These are phyloP conservation scores for Ogataea ganodermae DNA, from an alignment of 805 yeast genomes.

Conservation along the genomic window DNA sequence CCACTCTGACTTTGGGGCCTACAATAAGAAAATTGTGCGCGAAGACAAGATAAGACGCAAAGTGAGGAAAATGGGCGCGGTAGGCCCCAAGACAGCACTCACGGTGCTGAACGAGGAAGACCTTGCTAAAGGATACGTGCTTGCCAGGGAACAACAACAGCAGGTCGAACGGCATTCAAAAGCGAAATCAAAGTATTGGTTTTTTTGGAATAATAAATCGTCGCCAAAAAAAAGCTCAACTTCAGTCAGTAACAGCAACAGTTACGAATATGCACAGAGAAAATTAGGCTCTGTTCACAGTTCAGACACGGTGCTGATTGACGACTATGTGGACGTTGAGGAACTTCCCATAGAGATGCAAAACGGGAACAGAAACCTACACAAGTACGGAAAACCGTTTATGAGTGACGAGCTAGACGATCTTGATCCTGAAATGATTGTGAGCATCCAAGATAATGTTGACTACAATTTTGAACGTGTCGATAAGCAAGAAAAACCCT, in stretches of 20 bases:
- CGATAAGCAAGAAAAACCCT: not conserved
- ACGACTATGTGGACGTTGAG: constrained; percentile 31
- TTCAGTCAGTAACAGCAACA: not conserved
- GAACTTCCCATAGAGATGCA: constrained; percentile 35
- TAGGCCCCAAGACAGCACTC: constrained; percentile 12
- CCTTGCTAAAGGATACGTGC: constrained; percentile 21
- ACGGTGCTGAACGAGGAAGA: constrained; percentile 27
- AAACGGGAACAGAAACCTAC: constrained; percentile 8
- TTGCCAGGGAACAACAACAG: constrained; percentile 6
- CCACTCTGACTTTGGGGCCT: constrained; percentile 33
- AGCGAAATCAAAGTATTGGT: constrained; percentile 6
- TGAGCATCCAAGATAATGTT: constrained; percentile 33
- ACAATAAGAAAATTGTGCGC: constrained; percentile 25
- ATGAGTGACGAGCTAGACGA: constrained; percentile 1
- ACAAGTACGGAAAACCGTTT: not conserved
- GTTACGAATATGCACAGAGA: not conserved
- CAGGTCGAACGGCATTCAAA: not conserved
- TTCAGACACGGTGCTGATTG: constrained; percentile 29
- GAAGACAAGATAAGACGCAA: constrained; percentile 31
- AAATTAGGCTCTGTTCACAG: constrained; percentile 5
- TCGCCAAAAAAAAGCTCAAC: not conserved
- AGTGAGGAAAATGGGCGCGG: constrained; percentile 15
- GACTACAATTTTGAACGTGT: constrained; percentile 32
- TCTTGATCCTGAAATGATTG: constrained; percentile 30
- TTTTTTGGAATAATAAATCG: not conserved